phyloP scores from a whole-genome alignment of 768 basidiomycete species.

The Leccinellum rugosiceps region DNA sequence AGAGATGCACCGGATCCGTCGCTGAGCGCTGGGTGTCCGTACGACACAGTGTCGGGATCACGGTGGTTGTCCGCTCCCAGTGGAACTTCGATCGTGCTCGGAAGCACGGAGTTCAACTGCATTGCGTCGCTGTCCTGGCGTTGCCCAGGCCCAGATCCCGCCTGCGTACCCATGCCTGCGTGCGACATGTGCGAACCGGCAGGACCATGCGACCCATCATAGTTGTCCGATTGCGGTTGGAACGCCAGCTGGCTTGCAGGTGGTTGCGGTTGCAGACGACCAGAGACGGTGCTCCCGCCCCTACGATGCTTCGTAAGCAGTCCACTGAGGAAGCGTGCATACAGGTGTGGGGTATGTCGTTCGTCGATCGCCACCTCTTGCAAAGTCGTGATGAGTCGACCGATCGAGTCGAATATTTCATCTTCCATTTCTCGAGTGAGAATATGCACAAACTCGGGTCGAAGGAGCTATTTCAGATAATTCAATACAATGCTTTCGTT shows the following conservation, averaged over 20 bases:
- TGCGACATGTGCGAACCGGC: conserved; percentile 26
- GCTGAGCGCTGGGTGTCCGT: conserved; percentile 29
- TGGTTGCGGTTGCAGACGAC: conserved; percentile 50
- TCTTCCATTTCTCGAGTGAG: conserved; percentile 57
- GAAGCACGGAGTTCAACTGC: conserved; percentile 24
- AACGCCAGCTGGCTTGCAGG: conserved; percentile 37
- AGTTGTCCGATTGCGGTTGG: conserved; percentile 13
- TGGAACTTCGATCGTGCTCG: neutral
- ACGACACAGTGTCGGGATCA: conserved; percentile 36
- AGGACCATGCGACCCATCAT: conserved; percentile 27
- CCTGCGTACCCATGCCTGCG: conserved; percentile 11
- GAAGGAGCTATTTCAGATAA: conserved; percentile 49
- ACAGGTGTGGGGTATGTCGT: conserved; percentile 75
- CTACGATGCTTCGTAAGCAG: conserved; percentile 66
- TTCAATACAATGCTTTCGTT: neutral
- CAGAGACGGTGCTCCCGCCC: conserved; percentile 54
- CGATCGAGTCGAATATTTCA: conserved; percentile 70
- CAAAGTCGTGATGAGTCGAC: conserved; percentile 67
- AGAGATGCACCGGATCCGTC: neutral
- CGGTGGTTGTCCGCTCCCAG: conserved; percentile 14
- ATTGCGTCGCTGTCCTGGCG: conserved; percentile 28
- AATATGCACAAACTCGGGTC: conserved; percentile 68
- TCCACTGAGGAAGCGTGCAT: conserved; percentile 76
- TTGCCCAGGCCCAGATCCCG: conserved; percentile 13
- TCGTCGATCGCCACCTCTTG: conserved; percentile 78